Evolutionary conservation across 2,329 filamentous ascomycete species (phyloP), one percentile per base, ranked within the genome.

Genomic region (Beauveria pseudobassiana): DNA sequence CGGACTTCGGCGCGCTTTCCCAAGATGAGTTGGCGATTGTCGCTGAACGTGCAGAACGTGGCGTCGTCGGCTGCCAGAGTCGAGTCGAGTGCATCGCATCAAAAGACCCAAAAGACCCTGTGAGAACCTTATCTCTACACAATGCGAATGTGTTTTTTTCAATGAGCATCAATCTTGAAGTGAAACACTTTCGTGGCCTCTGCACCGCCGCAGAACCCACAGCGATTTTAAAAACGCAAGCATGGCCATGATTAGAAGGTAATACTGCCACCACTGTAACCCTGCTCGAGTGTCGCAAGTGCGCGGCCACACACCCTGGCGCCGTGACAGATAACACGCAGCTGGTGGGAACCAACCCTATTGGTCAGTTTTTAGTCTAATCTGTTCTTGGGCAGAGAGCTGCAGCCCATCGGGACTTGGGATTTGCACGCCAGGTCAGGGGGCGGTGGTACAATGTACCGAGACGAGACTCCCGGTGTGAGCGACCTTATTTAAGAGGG

Each of bases 361-460:
- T 78, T 64, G 54, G 57, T 8, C 59, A 64, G n/a, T 66, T 72
- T 14, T 65, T 59, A 0, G 69, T 70, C 43, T 8, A n/a, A 22
- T 20, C 34, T 52, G 6, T 0, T 54, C 69, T 30, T 73, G 1
- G 76, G 75, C 24, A 66, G 72, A 22, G 76, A 76, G 77, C 63
- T 75, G 73, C 65, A 71, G 71, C 64, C 12, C 12, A 24, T 16
- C 40, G 24, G 12, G 74, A 76, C 18, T 46, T 34, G 16, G 18
- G 2, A 74, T 77, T 76, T 63, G 70, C 73, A 0, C 72, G 74
- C 26, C 65, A 71, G 16, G 67, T 75, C 0, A 66, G 66, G 28
- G 74, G 73, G 0, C 69, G 71, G 45, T 78, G 74, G 74, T 77
- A 18, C 18, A 28, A 53, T 26, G 1, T 78, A 72, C 18, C 71